Evolutionary conservation across 129 eudicot species (phyloP).

Genomic region (Tagetes erecta): DNA sequence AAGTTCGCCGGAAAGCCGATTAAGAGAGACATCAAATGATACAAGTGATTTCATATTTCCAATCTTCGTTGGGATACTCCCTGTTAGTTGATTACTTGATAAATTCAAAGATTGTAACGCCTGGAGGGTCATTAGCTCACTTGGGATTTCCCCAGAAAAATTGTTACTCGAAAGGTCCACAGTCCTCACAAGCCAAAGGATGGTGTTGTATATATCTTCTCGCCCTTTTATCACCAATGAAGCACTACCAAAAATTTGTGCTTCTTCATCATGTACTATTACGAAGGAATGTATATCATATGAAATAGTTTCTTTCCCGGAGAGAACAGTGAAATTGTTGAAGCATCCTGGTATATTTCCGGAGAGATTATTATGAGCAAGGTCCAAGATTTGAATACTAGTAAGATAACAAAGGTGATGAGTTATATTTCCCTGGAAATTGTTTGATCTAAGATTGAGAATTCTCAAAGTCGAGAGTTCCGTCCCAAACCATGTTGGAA

Average conservation of each 20-base stretch:
- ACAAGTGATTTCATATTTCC: conserved; percentile 37
- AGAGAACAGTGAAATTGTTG: conserved; percentile 14
- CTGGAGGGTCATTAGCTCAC: conserved; percentile 7
- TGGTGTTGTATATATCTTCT: conserved; percentile 12
- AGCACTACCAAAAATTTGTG: neutral
- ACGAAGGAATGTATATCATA: neutral
- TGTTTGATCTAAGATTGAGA: conserved; percentile 17
- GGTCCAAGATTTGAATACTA: neutral
- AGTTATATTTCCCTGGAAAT: conserved; percentile 4
- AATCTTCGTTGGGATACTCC: conserved; percentile 38
- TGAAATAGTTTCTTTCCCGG: neutral
- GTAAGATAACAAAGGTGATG: conserved; percentile 12
- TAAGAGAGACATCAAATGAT: conserved; percentile 36
- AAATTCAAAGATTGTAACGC: conserved; percentile 24
- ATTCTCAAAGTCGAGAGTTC: neutral
- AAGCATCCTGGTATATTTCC: conserved; percentile 28
- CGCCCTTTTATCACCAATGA: conserved; percentile 30
- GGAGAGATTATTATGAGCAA: conserved; percentile 9
- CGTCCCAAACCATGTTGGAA: conserved; percentile 27
- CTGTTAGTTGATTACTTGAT: conserved; percentile 39
- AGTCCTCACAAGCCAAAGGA: neutral
- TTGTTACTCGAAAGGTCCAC: conserved; percentile 32
- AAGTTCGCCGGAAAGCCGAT: conserved; percentile 33
- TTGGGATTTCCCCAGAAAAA: neutral
- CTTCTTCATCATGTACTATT: neutral